A percentile compares a stretch with the other conserved stretches of the same genome.
Conservation (phyloP, 768 basidiomycete genomes). For the Calocybe cyanea region DNA sequence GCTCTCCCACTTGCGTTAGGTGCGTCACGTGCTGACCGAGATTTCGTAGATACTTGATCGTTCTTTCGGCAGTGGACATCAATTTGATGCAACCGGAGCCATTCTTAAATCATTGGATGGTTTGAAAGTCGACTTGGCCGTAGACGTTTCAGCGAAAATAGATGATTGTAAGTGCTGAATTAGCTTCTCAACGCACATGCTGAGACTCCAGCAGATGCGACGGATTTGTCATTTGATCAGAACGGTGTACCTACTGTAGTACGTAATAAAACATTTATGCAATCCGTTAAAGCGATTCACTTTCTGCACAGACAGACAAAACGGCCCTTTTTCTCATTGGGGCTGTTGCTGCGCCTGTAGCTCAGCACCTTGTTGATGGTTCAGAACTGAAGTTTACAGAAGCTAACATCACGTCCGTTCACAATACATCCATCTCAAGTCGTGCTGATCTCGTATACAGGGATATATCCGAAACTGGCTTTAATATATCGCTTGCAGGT, state of each 20-base stretch:
- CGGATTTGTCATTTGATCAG: conserved; percentile 56
- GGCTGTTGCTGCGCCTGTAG: conserved; percentile 64
- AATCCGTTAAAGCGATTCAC: not conserved
- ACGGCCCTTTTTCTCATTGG: conserved; percentile 65
- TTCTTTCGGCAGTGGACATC: conserved; percentile 45
- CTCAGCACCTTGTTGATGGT: conserved; percentile 60
- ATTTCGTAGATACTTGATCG: not conserved
- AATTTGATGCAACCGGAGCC: conserved; percentile 57
- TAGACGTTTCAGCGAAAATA: conserved; percentile 51
- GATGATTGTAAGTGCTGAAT: conserved; percentile 54
- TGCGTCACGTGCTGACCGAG: conserved; percentile 17
- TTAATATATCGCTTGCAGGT: conserved; percentile 56
- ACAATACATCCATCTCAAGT: not conserved
- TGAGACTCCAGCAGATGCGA: conserved; percentile 35
- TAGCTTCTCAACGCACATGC: conserved; percentile 2
- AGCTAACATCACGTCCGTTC: conserved; percentile 54
- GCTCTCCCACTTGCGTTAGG: conserved; percentile 57
- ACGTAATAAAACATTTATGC: conserved; percentile 14
- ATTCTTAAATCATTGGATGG: conserved; percentile 60
- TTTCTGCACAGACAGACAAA: conserved; percentile 52
- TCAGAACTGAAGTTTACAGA: conserved; percentile 49
- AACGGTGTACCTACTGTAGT: conserved; percentile 52
- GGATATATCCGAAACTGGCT: conserved; percentile 56
- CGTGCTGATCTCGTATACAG: conserved; percentile 20
- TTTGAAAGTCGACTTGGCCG: conserved; percentile 53